Base-by-base conservation (phyloP, 352 stramenopile species). In the Peronospora belbahrii region DNA sequence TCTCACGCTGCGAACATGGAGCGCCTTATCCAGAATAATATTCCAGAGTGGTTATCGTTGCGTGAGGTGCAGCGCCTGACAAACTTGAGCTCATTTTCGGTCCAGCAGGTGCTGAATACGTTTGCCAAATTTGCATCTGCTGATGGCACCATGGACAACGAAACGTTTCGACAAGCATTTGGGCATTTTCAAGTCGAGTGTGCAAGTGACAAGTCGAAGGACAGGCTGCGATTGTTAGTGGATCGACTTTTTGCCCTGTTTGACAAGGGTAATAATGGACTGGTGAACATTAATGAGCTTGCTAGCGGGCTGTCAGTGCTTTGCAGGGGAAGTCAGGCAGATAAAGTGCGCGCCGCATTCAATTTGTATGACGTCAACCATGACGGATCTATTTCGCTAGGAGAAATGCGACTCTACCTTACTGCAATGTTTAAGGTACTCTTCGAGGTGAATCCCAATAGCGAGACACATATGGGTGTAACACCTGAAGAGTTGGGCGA, bases 341-440 rank as follows among this genome's bases (percentile, higher is more conserved):
- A 95, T 32, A 89, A 92, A 41, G 75, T 91, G 6, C 70, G 67
- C n/a, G 62, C 80, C 2, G 81, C 83, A 2, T 95, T 95, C 36
- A 81, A 74, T 19, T 55, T 95, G 19, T 95, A 94, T 53, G 84
- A 94, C 46, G 63, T 91, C 22, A 93, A 96, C 55, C 71, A 85
- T 27, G 83, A 95, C 43, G 85, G 83, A 7, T 83, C 65, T 35
- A 94, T 95, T 36, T 90, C 77, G 13, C 50, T 95, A 6, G 68
- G 69, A 4, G 85, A 94, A 49, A 94, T 94, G 80, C 66, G 72
- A 6, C 37, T 89, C 18, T 94, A 90, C 42, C 53, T 95, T 25
- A 88, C 69, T 18, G 84, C 76, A 1, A 73, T 95, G 0, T 94
- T 95, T 48, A 88, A 89, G 38, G 78, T 95, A 13, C 62, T 95